phyloP scores from a whole-genome alignment of 2,329 filamentous ascomycete genomes.

The Arachnomyces sp. region DNA sequence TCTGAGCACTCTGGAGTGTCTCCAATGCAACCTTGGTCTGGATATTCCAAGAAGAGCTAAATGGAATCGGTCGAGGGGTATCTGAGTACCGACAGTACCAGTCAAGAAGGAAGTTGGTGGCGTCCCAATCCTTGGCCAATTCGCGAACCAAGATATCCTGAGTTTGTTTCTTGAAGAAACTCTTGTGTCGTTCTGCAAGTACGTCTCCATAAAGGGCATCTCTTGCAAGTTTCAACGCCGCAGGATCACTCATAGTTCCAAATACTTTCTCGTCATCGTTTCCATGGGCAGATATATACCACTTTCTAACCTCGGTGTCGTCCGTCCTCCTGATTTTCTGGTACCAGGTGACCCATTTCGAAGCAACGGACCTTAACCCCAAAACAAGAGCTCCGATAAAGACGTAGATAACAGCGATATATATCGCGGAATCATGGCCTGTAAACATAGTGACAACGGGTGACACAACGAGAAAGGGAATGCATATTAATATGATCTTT shows the following conservation, averaged over 20 bases:
- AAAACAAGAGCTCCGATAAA: slow-evolving; percentile 46
- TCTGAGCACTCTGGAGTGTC: slow-evolving; percentile 45
- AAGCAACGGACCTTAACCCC: slow-evolving; percentile 46
- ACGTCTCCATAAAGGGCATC: slow-evolving; percentile 40
- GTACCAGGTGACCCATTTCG: slow-evolving; percentile 53
- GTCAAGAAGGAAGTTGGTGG: slow-evolving; percentile 46
- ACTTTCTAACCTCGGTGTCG: slow-evolving; percentile 32
- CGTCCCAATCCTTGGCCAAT: slow-evolving; percentile 44
- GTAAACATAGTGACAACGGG: slow-evolving; percentile 49
- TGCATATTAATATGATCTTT: slow-evolving; percentile 46
- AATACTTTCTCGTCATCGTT: slow-evolving; percentile 32
- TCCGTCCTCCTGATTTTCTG: slow-evolving; percentile 32
- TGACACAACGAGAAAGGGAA: slow-evolving; percentile 50
- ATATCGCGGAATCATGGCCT: slow-evolving; percentile 48
- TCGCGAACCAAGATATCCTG: slow-evolving; percentile 41
- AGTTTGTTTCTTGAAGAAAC: slow-evolving; percentile 35
- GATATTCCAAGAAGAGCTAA: slow-evolving; percentile 51
- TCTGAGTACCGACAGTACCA: slow-evolving; percentile 45
- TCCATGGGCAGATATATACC: slow-evolving; percentile 29
- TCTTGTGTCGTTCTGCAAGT: slow-evolving; percentile 35
- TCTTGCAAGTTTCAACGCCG: slow-evolving; percentile 40
- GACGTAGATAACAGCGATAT: slow-evolving; percentile 46
- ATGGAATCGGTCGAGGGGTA: slow-evolving; percentile 43
- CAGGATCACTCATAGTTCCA: slow-evolving; percentile 40
- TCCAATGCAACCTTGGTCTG: slow-evolving; percentile 48